phyloP scores from a whole-genome alignment of 2,329 filamentous ascomycete species.

The Alternaria metachromatica region DNA sequence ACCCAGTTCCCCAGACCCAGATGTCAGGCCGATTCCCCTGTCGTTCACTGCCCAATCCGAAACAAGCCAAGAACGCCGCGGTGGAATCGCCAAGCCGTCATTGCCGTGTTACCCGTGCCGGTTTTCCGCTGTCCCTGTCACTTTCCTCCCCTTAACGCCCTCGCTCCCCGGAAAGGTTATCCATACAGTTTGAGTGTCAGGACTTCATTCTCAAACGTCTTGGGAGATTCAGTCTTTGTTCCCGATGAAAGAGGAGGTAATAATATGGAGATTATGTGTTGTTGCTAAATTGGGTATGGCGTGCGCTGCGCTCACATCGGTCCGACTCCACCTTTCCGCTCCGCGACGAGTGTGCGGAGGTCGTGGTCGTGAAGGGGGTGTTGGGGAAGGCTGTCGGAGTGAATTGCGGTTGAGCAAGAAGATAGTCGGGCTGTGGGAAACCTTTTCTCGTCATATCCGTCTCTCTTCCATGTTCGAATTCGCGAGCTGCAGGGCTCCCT shows the following conservation, averaged over 20 bases:
- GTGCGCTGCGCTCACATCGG: not conserved
- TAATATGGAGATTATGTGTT: not conserved
- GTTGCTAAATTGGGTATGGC: not conserved
- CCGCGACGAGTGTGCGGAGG: not conserved
- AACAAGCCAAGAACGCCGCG: constrained; percentile 1
- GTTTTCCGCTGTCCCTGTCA: constrained; percentile 1
- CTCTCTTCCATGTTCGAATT: not conserved
- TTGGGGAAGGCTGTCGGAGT: not conserved
- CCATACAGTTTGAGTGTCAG: not conserved
- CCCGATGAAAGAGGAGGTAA: not conserved
- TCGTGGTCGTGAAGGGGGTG: not conserved
- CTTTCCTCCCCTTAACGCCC: not conserved
- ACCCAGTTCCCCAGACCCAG: not conserved
- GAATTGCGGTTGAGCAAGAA: not conserved
- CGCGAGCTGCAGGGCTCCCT: not conserved
- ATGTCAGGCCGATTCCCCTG: not conserved
- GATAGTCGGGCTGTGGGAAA: not conserved
- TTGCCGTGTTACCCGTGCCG: not conserved
- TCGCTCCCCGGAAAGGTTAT: not conserved
- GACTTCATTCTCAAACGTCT: not conserved
- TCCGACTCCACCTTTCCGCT: not conserved
- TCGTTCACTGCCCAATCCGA: not conserved
- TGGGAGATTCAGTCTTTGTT: not conserved
- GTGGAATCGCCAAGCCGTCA: not conserved
- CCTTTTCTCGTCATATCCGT: not conserved